Evolutionary conservation across 306 rosid species (phyloP), one percentile per base, ranked within the genome.

Genomic region (Psophocarpus tetragonolobus): DNA sequence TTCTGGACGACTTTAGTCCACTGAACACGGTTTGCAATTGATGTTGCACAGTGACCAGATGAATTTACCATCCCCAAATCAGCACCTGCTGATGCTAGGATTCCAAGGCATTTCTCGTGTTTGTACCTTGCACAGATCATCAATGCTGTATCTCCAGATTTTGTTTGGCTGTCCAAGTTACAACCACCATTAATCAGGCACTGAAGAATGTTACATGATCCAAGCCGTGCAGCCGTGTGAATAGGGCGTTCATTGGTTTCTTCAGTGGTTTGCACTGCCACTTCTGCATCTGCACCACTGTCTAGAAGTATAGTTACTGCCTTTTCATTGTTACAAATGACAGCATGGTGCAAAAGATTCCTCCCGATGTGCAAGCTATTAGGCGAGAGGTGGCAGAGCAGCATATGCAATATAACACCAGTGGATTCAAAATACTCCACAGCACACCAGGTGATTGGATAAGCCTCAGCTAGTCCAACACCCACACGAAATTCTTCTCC

Each of bases 401-500:
- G 83, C 88, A 85, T 85, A 0, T 65, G 67, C 75, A 90, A 75
- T 71, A 90, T 90, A 42, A 84, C 77, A 35, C 92, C 92, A 12
- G 77, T 90, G 29, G 86, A 81, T 77, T 90, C 95, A 74, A 86
- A 90, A 53, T 88, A 90, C 78, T 90, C 95, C 77, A 88, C 95
- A 3, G 95, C 95, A 81, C 95, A 88, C 92, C 95, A 90, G 4
- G 87, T 80, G 68, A 87, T 72, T 12, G 87, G 79, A 36, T 86
- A 90, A n/a, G 92, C 82, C 78, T 88, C 92, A 0, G 91, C 92
- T 75, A 90, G 84, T 71, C 92, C 92, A 36, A 86, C 95, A 47
- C 95, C 95, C 0, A 88, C 95, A 9, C 95, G 91, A 83, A 83
- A 77, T 60, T 86, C 95, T 64, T 88, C 95, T 63, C 89, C 92